A percentile compares a stretch with the other conserved stretches of the same genome.
Conservation (phyloP, 2,329 filamentous ascomycete species). For the Colletotrichum sp. region DNA sequence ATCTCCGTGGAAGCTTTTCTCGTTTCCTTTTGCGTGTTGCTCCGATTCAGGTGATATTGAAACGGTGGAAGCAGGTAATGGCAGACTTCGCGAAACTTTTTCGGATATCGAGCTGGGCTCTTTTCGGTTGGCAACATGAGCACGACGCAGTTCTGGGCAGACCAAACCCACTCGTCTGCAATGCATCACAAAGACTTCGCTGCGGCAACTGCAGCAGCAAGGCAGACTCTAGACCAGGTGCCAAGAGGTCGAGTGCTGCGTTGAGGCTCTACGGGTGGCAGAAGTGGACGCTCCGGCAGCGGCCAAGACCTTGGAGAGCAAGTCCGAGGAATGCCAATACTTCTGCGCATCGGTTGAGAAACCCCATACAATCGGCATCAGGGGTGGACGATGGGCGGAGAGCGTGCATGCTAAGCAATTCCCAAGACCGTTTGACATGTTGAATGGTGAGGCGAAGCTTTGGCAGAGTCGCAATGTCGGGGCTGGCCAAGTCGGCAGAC, state of each 20-base stretch:
- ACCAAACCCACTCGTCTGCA: background rate
- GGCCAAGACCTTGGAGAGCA: conserved; percentile 2
- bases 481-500: conserved; percentile 8
- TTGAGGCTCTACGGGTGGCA: conserved; percentile 4
- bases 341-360: background rate
- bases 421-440: background rate
- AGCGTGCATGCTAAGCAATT: background rate
- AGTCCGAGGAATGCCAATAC: background rate
- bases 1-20: conserved; percentile 4
- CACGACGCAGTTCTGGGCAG: background rate
- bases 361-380: background rate
- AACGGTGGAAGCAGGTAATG: background rate
- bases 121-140: background rate
- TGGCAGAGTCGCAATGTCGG: conserved; percentile 10
- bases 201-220: background rate
- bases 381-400: background rate
- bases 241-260: background rate
- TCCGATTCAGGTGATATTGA: background rate
- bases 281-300: background rate
- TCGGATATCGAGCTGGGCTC: background rate
- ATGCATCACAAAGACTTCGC: background rate
- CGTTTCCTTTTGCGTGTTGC: background rate
- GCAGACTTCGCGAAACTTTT: background rate
- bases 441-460: conserved; percentile 15
- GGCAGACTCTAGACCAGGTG: background rate